These are phyloP conservation scores for Wallacemonas sp. DNA, from an alignment of 208 protist genomes.

Conservation along the genomic window DNA sequence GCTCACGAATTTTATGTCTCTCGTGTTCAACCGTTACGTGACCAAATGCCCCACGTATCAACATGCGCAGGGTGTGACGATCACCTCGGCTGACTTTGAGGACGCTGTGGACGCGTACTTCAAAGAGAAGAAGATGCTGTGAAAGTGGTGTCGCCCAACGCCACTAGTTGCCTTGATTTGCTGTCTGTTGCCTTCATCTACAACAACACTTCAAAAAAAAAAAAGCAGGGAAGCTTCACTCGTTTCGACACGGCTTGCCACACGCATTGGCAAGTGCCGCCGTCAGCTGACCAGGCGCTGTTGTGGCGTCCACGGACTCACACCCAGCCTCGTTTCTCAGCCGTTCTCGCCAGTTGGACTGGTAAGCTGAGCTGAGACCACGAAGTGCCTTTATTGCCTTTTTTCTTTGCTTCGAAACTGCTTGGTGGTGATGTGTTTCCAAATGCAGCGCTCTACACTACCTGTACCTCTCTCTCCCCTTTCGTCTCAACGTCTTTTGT, in stretches of 20 bases:
- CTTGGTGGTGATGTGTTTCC: not conserved
- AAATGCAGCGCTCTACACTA: no score
- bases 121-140: conserved; percentile 39
- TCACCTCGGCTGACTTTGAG: conserved; percentile 59
- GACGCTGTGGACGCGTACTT: conserved; percentile 62
- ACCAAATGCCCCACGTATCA: conserved; percentile 69
- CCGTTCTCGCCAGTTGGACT: no score
- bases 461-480: no score
- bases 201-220: conserved; percentile 1
- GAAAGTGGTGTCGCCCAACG: no score
- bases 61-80: conserved; percentile 57
- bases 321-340: no score
- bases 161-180: not conserved
- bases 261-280: no score
- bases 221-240: not conserved
- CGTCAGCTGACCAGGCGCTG: no score
- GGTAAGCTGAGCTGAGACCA: no score
- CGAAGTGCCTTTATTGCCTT: no score
- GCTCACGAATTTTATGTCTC: conserved; percentile 56
- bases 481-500: no score
- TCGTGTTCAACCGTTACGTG: conserved; percentile 53
- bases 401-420: not conserved
- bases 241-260: not conserved
- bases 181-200: not conserved
- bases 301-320: no score